Evolutionary conservation across 2,329 filamentous ascomycete species (phyloP).

Genomic region (Colletotrichum paranaense): DNA sequence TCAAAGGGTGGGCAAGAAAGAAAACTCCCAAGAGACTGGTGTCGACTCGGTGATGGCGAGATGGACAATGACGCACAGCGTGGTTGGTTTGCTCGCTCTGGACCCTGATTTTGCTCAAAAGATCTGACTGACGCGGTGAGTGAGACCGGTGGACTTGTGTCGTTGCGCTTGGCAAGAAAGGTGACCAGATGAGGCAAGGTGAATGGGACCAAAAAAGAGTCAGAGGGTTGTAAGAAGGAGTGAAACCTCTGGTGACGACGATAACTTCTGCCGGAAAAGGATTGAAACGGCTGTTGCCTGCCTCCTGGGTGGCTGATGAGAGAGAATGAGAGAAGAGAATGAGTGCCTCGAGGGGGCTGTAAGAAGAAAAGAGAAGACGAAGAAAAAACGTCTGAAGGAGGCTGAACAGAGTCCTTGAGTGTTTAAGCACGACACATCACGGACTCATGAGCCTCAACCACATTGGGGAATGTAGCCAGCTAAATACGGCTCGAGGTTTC

Average conservation of each 20-base stretch:
- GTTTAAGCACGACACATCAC: constrained; percentile 12
- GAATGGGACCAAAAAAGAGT: not conserved
- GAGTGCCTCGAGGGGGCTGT: constrained; percentile 18
- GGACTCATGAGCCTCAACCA: constrained; percentile 23
- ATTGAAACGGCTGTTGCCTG: constrained; percentile 19
- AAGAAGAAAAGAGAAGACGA: not conserved
- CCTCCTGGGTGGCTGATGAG: constrained; percentile 20
- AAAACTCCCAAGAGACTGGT: not conserved
- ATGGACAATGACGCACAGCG: not conserved
- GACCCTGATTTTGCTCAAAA: constrained; percentile 25
- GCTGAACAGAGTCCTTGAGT: not conserved
- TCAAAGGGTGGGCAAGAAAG: not conserved
- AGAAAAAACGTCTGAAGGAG: constrained; percentile 17
- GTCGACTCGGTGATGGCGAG: constrained; percentile 8
- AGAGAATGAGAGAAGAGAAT: constrained; percentile 18
- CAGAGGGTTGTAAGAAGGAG: constrained; percentile 16
- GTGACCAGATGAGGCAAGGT: constrained; percentile 10
- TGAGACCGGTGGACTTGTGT: not conserved
- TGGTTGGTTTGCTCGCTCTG: not conserved
- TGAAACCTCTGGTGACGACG: constrained; percentile 13
- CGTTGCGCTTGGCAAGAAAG: constrained; percentile 15
- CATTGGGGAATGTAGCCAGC: constrained; percentile 34
- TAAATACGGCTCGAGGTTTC: constrained; percentile 27
- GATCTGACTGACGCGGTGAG: constrained; percentile 4
- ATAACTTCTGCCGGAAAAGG: constrained; percentile 27